phyloP scores from a whole-genome alignment of 805 yeast genomes.

The Yamadazyma philogaea region DNA sequence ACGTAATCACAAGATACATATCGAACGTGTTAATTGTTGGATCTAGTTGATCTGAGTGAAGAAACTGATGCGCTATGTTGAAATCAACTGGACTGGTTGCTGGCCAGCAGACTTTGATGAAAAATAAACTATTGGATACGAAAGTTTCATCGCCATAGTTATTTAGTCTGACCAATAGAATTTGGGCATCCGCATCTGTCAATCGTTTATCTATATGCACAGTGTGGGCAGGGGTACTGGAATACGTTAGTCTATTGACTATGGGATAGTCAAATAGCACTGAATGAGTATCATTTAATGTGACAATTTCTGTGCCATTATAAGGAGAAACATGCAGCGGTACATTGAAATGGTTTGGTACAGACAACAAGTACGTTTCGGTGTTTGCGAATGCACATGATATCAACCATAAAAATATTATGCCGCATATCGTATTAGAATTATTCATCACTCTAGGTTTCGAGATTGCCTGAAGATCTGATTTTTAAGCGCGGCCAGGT shows the following conservation, averaged over 20 bases:
- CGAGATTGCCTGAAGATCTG: constrained; percentile 1
- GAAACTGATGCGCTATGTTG: constrained; percentile 21
- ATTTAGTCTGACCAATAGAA: constrained; percentile 30
- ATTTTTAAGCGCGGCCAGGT: constrained; percentile 7
- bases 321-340: constrained; percentile 16
- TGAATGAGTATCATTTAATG: constrained; percentile 21
- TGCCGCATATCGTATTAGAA: background rate
- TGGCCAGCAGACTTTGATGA: constrained; percentile 37
- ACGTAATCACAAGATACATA: constrained; percentile 23
- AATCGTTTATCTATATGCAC: background rate
- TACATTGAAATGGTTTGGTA: constrained; percentile 36
- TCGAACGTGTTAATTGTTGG: constrained; percentile 16
- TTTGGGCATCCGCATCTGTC: constrained; percentile 6
- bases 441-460: background rate
- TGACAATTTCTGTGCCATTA: constrained; percentile 18
- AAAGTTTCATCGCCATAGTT: constrained; percentile 30
- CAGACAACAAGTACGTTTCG: constrained; percentile 28
- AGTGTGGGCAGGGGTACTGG: background rate
- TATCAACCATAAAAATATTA: background rate
- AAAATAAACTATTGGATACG: constrained; percentile 23
- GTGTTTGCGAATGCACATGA: constrained; percentile 29
- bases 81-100: constrained; percentile 29
- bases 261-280: constrained; percentile 27
- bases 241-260: constrained; percentile 4
- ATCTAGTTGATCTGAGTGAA: constrained; percentile 15